A percentile compares a stretch with the other conserved stretches of the same genome.
Conservation (phyloP, 1,284 basidiomycete species). For the Anthracocystis walkeri region DNA sequence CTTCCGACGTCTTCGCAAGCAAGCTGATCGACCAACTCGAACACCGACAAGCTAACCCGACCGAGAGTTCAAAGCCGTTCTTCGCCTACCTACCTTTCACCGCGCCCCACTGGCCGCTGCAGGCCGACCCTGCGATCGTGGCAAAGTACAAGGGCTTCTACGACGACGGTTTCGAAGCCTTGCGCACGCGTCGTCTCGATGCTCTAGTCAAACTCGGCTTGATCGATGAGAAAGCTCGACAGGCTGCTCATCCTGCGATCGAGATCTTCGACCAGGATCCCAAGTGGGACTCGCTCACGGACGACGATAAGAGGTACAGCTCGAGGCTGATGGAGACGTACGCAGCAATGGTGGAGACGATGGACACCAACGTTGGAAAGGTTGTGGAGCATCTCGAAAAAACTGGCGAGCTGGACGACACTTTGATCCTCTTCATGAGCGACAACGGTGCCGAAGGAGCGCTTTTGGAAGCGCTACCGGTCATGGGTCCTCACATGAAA, state of each 20-base stretch:
- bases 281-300: conserved; percentile 56
- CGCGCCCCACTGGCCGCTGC: conserved; percentile 56
- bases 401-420: conserved; percentile 63
- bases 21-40: conserved; percentile 33
- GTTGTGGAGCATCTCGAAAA: conserved; percentile 53
- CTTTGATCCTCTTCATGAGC: conserved; percentile 66
- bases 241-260: conserved; percentile 47
- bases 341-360: conserved; percentile 68
- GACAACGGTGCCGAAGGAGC: conserved; percentile 70
- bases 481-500: conserved; percentile 39
- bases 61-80: conserved; percentile 26
- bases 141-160: conserved; percentile 64
- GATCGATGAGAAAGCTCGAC: conserved; percentile 39
- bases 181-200: conserved; percentile 58
- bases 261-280: conserved; percentile 18
- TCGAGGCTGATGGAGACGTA: conserved; percentile 67
- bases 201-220: conserved; percentile 57
- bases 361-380: conserved; percentile 66
- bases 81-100: conserved; percentile 54
- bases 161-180: conserved; percentile 62
- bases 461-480: conserved; percentile 50
- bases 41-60: conserved; percentile 8
- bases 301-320: conserved; percentile 51
- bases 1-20: conserved; percentile 37
- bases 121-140: conserved; percentile 41